phyloP scores from a whole-genome alignment of 2,329 filamentous ascomycete species.

The Sporothrix phasma region DNA sequence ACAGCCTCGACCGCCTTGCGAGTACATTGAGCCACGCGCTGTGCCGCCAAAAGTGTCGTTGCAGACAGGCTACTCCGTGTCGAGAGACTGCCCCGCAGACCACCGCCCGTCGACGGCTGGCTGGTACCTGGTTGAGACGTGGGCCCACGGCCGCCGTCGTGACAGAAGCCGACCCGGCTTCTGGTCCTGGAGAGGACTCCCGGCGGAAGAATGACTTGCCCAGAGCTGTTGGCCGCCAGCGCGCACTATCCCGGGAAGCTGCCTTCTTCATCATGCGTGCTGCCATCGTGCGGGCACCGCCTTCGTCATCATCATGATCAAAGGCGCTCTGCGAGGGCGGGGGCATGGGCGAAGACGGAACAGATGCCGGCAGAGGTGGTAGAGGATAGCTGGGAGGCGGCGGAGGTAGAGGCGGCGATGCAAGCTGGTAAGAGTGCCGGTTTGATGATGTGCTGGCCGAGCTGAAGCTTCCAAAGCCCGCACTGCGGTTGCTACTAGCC shows the following conservation, averaged over 20 bases:
- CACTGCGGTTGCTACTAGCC: neutral
- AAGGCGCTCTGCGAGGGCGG: constrained; percentile 16
- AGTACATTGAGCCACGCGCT: constrained; percentile 15
- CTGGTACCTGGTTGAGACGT: neutral
- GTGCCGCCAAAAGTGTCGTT: constrained; percentile 9
- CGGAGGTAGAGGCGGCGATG: neutral
- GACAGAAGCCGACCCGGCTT: neutral
- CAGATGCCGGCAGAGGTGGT: neutral
- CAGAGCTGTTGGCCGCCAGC: constrained; percentile 7
- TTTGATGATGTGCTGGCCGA: constrained; percentile 5
- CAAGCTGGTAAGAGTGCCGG: constrained; percentile 1
- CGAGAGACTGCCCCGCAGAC: neutral
- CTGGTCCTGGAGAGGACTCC: neutral
- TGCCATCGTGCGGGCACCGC: neutral
- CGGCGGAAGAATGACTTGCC: constrained; percentile 9
- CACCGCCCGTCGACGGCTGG: neutral
- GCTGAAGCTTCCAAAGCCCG: constrained; percentile 10
- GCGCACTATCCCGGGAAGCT: neutral
- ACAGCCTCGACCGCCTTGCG: constrained; percentile 12
- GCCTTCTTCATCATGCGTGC: constrained; percentile 7
- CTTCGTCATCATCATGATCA: constrained; percentile 16
- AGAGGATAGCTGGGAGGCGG: neutral
- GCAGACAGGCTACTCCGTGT: constrained; percentile 7
- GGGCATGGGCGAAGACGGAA: neutral
- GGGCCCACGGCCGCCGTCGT: neutral